phyloP scores from a whole-genome alignment of 164 flowering plant genomes.

The Echeveria elegans region DNA sequence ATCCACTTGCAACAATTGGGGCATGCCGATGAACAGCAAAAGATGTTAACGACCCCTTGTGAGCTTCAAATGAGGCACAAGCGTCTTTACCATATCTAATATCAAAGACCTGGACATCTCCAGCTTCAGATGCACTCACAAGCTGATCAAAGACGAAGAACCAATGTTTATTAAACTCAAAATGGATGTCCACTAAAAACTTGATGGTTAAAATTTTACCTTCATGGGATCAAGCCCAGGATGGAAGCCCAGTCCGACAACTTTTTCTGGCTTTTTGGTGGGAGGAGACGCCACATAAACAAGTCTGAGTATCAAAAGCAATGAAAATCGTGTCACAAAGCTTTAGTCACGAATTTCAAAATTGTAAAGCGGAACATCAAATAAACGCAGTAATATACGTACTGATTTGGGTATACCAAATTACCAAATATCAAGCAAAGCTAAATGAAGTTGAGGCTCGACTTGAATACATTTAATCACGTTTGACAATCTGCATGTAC shows the following conservation, averaged over 20 bases:
- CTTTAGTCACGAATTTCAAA: too few species aligned
- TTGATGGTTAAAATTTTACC: constrained; percentile 26
- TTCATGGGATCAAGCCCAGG: constrained; percentile 84
- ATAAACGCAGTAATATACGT: too few species aligned
- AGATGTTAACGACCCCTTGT: constrained; percentile 84
- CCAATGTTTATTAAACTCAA: background rate
- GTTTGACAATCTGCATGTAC: too few species aligned
- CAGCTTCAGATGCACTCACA: constrained; percentile 94
- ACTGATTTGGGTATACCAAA: too few species aligned
- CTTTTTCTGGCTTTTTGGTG: constrained; percentile 53
- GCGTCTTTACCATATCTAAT: constrained; percentile 43
- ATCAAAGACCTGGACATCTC: constrained; percentile 87
- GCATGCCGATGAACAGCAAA: constrained; percentile 92
- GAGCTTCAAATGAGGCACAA: constrained; percentile 75
- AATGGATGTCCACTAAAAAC: background rate
- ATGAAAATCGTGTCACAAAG: too few species aligned
- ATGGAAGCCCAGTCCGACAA: constrained; percentile 84
- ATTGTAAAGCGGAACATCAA: too few species aligned
- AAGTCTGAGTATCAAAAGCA: constrained; percentile 31
- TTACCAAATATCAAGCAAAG: too few species aligned
- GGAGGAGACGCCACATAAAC: constrained; percentile 66
- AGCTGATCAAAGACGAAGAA: constrained; percentile 24
- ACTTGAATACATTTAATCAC: too few species aligned
- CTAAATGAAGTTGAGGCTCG: too few species aligned
- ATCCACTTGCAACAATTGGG: constrained; percentile 91